Base-by-base conservation (phyloP, 108 stramenopile species). In the Nitzschia inconspicua region DNA sequence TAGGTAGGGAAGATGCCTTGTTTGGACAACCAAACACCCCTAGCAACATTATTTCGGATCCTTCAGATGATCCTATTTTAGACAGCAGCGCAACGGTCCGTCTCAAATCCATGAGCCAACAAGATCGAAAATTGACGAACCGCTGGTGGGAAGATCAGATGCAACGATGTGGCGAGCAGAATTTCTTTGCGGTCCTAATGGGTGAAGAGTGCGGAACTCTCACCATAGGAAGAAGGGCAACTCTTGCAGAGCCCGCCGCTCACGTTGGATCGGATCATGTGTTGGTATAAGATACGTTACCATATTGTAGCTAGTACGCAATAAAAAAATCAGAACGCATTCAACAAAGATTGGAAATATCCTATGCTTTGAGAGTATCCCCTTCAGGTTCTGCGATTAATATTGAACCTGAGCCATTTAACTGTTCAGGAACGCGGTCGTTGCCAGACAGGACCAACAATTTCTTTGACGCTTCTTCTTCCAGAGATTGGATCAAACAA, bases 71-170 rank as follows among this genome's bases (percentile, higher is more conserved):
- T 26, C 61, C 65, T 4, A 54, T 70, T 11, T 72, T 74, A 31
- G 91, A 87, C 52, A 79, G 81, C 47, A 68, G 75, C 6, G 91
- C 85, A 10, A 86, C 87, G 30, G 87, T 92, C 9, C 65, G 82
- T 47, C 70, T 92, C 2, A 82, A 84, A 51, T 63, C 61, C 19
- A 67, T 87, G 70, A 83, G 84, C 53, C 87, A 92, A 63, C 76
- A 83, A 31, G 85, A 92, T 44, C 78, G 91, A 48, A 63, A 65
- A 23, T 40, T 77, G 1, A 60, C 86, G 19, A 87, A 92, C 58
- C 66, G 79, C 28, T 92, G 91, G 91, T 92, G 91, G 91, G 68
- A 74, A 32, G 82, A 87, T 57, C 91, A 87, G 49, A 48, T 92
- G 40, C 71, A 83, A 51, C 44, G 54, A 35, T 76, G 73, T 29